Evolutionary conservation across 257 asterid species (phyloP).

Genomic region (Solanum pinnatisectum): DNA sequence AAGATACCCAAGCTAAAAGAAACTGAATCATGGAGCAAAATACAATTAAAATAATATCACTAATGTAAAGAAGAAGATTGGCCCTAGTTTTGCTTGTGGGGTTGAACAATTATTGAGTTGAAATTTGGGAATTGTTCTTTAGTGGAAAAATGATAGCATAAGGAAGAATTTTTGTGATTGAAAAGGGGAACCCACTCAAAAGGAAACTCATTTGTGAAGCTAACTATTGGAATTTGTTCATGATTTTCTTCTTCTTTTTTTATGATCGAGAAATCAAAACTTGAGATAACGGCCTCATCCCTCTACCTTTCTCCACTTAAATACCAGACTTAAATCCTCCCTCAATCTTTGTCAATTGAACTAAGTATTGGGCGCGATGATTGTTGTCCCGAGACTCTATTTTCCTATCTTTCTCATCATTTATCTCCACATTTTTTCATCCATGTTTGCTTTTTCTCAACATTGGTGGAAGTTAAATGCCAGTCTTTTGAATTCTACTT

Average conservation of each 20-base stretch:
- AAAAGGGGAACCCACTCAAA: not conserved
- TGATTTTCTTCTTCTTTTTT: not conserved
- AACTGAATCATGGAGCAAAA: not conserved
- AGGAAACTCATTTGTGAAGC: not conserved
- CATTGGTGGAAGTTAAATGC: not conserved
- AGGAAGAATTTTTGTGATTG: not conserved
- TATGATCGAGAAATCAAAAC: not conserved
- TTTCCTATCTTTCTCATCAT: not conserved
- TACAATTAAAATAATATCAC: not conserved
- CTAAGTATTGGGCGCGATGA: not conserved
- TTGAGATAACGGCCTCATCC: not conserved
- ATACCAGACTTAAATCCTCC: not conserved
- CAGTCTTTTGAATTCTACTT: not conserved
- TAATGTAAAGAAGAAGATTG: not conserved
- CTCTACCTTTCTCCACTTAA: not conserved
- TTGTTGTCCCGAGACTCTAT: not conserved
- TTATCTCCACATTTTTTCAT: not conserved
- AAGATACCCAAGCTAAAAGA: not conserved
- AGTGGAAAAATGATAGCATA: not conserved
- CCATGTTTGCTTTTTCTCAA: not conserved
- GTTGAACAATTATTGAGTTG: not conserved
- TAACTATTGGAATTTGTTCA: not conserved
- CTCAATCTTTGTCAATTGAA: not conserved
- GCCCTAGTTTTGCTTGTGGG: not conserved
- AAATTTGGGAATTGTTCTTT: not conserved